phyloP scores from a whole-genome alignment of 1,284 basidiomycete genomes.

The Trichosporon sp. region DNA sequence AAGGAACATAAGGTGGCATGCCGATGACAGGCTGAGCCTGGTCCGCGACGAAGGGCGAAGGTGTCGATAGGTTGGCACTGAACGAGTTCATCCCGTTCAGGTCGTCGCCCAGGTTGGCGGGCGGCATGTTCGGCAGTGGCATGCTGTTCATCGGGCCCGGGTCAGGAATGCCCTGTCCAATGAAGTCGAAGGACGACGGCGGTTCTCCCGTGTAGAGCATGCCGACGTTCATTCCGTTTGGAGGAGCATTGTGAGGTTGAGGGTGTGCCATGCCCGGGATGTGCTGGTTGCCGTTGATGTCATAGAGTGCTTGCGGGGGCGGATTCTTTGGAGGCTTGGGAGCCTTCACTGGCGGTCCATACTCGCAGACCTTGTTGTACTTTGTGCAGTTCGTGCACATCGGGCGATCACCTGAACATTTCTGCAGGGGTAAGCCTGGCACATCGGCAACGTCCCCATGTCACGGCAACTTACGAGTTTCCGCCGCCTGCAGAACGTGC shows the following conservation, averaged over 20 bases:
- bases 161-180: neutral
- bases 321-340: slow-evolving; percentile 22
- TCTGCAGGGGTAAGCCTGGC: slow-evolving; percentile 34
- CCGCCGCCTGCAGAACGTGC: slow-evolving; percentile 48
- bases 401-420: slow-evolving; percentile 47
- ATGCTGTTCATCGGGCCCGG: slow-evolving; percentile 10
- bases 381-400: slow-evolving; percentile 47
- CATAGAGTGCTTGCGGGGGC: neutral
- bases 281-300: slow-evolving; percentile 8
- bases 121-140: neutral
- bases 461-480: slow-evolving; percentile 41
- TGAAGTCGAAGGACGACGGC: slow-evolving; percentile 12
- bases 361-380: slow-evolving; percentile 49
- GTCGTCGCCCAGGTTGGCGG: slow-evolving; percentile 6
- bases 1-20: slow-evolving; percentile 28
- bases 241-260: neutral
- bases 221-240: neutral
- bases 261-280: neutral
- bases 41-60: slow-evolving; percentile 22
- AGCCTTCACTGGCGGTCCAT: slow-evolving; percentile 34
- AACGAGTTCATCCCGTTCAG: slow-evolving; percentile 4
- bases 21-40: slow-evolving; percentile 28
- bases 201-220: slow-evolving; percentile 14
- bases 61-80: slow-evolving; percentile 20
- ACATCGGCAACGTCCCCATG: neutral